Conservation (phyloP, 305 asterid species). For the Fraxinus nigra region DNA sequence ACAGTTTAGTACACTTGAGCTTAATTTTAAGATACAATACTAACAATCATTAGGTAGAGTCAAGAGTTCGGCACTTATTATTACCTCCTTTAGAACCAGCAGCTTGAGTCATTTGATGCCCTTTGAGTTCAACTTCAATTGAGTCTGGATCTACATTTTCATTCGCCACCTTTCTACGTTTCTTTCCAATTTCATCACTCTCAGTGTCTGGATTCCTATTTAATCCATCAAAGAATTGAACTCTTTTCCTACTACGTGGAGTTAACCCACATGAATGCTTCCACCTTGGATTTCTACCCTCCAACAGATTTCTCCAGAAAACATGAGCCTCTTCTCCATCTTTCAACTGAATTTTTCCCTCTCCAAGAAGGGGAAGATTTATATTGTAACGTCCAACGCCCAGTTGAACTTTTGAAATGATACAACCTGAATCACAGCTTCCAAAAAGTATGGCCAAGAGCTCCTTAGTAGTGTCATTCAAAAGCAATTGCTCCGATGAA, state of each 20-base stretch:
- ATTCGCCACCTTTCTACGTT: conserved; percentile 51
- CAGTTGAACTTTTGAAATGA: conserved; percentile 61
- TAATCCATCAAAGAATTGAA: conserved; percentile 43
- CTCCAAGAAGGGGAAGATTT: conserved; percentile 56
- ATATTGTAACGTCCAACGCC: conserved; percentile 49
- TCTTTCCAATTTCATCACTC: conserved; percentile 50
- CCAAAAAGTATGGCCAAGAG: conserved; percentile 52
- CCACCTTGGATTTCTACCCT: conserved; percentile 65
- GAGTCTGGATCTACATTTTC: conserved; percentile 39
- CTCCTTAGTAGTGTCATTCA: conserved; percentile 55
- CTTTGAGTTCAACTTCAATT: conserved; percentile 38
- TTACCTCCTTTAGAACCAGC: conserved; percentile 38
- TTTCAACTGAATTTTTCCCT: conserved; percentile 45
- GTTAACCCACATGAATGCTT: conserved; percentile 45
- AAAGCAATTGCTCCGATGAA: conserved; percentile 45
- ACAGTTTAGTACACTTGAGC: neutral
- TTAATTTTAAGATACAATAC: neutral
- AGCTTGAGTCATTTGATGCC: conserved; percentile 30
- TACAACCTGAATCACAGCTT: conserved; percentile 29
- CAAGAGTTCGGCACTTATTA: conserved; percentile 8
- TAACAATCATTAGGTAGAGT: conserved; percentile 11
- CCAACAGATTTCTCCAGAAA: conserved; percentile 76
- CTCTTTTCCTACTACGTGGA: conserved; percentile 75
- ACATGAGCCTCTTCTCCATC: conserved; percentile 60
- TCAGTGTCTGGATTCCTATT: conserved; percentile 28